phyloP scores from a whole-genome alignment of 1,284 basidiomycete genomes.

The Leucoagaricus sp. region DNA sequence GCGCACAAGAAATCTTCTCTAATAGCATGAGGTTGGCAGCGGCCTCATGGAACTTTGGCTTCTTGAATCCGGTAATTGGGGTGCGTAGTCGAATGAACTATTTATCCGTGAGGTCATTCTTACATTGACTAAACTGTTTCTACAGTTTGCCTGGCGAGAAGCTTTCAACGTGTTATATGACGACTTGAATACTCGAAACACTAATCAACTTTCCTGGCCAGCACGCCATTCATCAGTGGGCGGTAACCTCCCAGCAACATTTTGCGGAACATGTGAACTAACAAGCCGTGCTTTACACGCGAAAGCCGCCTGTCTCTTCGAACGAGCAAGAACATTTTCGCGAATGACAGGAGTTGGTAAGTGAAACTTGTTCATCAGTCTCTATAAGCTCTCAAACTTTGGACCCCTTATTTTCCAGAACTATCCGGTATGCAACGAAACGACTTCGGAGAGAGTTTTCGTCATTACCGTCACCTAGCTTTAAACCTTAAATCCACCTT shows the following conservation, averaged over 20 bases:
- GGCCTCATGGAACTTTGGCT: conserved; percentile 12
- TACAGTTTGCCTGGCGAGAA: too few relatives aligned
- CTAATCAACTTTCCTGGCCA: too few relatives aligned
- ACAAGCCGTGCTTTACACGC: conserved; percentile 28
- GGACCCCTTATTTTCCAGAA: background rate
- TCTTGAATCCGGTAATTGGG: conserved; percentile 11
- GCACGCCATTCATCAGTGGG: too few relatives aligned
- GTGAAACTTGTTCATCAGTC: background rate
- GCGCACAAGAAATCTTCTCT: conserved; percentile 12
- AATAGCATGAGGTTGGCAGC: background rate
- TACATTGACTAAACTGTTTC: too few relatives aligned
- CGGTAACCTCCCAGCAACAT: too few relatives aligned
- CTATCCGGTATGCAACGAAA: background rate
- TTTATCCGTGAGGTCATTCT: too few relatives aligned
- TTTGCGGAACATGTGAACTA: too few relatives aligned
- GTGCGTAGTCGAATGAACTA: conserved; percentile 3
- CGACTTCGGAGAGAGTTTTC: background rate
- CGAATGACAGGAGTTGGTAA: background rate
- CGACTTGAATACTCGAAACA: too few relatives aligned
- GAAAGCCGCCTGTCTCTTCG: conserved; percentile 29
- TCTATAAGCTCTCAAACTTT: background rate
- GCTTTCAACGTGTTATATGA: too few relatives aligned
- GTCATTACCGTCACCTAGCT: background rate
- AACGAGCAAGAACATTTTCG: conserved; percentile 17
- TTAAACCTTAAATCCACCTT: conserved; percentile 5